A percentile compares a stretch with the other conserved stretches of the same genome.
Conservation (phyloP, 1,284 basidiomycete genomes). For the Gymnopus androsaceus region DNA sequence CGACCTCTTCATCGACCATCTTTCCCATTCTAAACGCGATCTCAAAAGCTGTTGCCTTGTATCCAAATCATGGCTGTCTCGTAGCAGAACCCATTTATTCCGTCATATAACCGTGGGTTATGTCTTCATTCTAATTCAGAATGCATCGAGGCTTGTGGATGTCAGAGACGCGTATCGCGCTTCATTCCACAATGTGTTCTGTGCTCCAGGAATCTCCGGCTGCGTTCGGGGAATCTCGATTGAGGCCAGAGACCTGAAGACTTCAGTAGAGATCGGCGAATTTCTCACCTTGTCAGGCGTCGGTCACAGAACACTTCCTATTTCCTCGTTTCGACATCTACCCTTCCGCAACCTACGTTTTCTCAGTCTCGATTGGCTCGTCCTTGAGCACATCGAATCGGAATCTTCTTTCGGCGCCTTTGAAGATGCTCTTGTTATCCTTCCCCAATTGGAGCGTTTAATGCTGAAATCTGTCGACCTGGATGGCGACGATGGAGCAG, state of each 20-base stretch:
- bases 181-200: not conserved
- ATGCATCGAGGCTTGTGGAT: not conserved
- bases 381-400: not conserved
- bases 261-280: not conserved
- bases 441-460: not conserved
- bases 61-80: slow-evolving; percentile 4
- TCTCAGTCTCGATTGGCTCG: not conserved
- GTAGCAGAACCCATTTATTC: slow-evolving; percentile 8
- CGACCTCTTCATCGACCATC: slow-evolving; percentile 9
- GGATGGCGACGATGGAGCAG: not conserved
- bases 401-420: not conserved
- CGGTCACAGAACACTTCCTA: not conserved
- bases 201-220: not conserved
- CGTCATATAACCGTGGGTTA: not conserved
- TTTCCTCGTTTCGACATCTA: not conserved
- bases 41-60: slow-evolving; percentile 9
- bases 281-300: not conserved
- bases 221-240: not conserved
- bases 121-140: not conserved
- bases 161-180: not conserved
- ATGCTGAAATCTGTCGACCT: not conserved
- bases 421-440: not conserved
- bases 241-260: not conserved
- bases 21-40: not conserved
- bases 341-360: not conserved